Evolutionary conservation across 148 eudicot species (phyloP), one percentile per base, ranked within the genome.

Genomic region (Nyssa sinensis): DNA sequence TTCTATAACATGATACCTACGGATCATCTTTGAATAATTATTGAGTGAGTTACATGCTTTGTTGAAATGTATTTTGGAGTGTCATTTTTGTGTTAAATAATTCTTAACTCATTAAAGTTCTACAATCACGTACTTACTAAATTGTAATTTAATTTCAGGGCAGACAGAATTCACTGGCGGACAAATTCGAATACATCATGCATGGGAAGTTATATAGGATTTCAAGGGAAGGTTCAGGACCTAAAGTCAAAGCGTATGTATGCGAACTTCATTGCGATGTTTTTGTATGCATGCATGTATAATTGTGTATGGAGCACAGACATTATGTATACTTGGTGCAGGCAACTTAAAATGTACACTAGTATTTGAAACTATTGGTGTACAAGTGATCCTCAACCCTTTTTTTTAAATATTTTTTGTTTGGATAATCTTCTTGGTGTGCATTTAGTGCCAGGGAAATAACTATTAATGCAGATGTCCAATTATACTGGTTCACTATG

Each of bases 141-240:
- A 37, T 64, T 25, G 61, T 25, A 70, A 29, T 28, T 61, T 67
- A 61, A 44, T 81, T 83, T 73, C 92, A 93, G 98, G 92, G 94
- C 27, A 78, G 84, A 44, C 80, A 89, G 68, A 87, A 84, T 75
- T 85, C 91, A n/a, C 84, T 93, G 55, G 98, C 98, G 5, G 98
- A 94, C 88, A 83, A 84, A 58, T 94, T 81, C 61, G 98, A 94
- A 62, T 94, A 94, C 86, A 97, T 94, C 62, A 94, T 91, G 98
- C 93, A 94, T 74, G 98, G 98, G 62, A 93, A 85, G 79, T 72
- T 90, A 51, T 93, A 85, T 79, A 88, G 89, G 66, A 85, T 93
- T 41, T 81, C 91, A 60, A 91, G 86, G 77, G 75, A 84, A 72
- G 81, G 81, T 51, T 67, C 81, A 70, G 86, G 86, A 65, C 86